Conservation (phyloP, 108 stramenopile genomes). For the Skeletonema grethae region DNA sequence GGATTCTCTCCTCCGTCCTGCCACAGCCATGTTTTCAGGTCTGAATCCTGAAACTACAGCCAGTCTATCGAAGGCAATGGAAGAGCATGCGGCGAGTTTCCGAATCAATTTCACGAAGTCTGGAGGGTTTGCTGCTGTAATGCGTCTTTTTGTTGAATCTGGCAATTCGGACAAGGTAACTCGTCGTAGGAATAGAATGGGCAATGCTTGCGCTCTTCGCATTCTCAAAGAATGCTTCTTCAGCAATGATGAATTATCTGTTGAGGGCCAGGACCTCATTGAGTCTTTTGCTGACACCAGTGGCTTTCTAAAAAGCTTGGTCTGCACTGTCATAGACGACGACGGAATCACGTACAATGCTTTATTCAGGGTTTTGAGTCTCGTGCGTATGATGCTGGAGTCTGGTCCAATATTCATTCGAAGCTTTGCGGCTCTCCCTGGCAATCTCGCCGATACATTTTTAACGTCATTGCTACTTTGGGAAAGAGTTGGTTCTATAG, state of each 20-base stretch:
- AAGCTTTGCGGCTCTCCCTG: constrained; percentile 67
- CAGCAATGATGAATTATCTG: constrained; percentile 36
- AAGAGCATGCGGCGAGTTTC: constrained; percentile 55
- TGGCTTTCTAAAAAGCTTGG: constrained; percentile 73
- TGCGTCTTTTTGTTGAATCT: constrained; percentile 71
- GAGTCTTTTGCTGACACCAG: constrained; percentile 59
- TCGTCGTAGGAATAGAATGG: constrained; percentile 74
- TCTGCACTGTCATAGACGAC: constrained; percentile 76
- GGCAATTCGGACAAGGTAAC: constrained; percentile 51
- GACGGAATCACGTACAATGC: constrained; percentile 71
- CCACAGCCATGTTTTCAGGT: constrained; percentile 70
- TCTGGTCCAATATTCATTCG: constrained; percentile 47
- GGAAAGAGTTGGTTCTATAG: constrained; percentile 57
- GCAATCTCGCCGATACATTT: constrained; percentile 71
- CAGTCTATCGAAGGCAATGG: constrained; percentile 45
- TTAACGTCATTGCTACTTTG: constrained; percentile 74
- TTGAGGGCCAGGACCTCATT: constrained; percentile 60
- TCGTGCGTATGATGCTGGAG: constrained; percentile 70
- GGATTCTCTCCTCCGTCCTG: constrained; percentile 90
- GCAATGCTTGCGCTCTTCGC: constrained; percentile 82
- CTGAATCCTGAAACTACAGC: constrained; percentile 40
- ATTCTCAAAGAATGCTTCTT: constrained; percentile 85
- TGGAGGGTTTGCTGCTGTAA: constrained; percentile 91
- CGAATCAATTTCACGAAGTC: constrained; percentile 78
- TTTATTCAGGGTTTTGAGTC: constrained; percentile 73